Percentiles rank a stretch among this genome's conserved stretches.
Conservation (phyloP, 495 filamentous ascomycete genomes). For the Podospora appendiculata region DNA sequence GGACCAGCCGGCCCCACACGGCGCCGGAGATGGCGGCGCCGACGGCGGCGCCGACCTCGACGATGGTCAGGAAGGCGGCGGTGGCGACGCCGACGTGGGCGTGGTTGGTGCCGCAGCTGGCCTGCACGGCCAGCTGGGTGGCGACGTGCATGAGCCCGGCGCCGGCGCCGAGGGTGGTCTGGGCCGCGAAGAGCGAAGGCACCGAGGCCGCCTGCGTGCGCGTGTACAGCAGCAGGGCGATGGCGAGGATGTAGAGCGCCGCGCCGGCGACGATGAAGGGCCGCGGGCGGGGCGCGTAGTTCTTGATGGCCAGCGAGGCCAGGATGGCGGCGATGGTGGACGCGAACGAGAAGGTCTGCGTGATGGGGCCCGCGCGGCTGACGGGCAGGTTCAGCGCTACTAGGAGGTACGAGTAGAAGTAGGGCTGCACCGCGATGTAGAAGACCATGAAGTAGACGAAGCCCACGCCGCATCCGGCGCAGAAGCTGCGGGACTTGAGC, state of each 20-base stretch:
- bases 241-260: constrained; percentile 51
- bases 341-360: constrained; percentile 43
- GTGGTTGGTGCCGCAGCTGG: constrained; percentile 35
- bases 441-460: constrained; percentile 53
- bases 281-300: constrained; percentile 33
- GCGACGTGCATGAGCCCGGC: constrained; percentile 49
- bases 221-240: constrained; percentile 60
- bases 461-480: constrained; percentile 51
- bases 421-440: constrained; percentile 52
- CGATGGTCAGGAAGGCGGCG: constrained; percentile 49
- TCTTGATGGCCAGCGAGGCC: constrained; percentile 47
- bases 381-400: constrained; percentile 55
- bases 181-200: constrained; percentile 55
- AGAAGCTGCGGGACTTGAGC: constrained; percentile 52
- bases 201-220: constrained; percentile 42
- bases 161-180: constrained; percentile 62
- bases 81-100: constrained; percentile 55
- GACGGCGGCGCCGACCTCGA: constrained; percentile 53
- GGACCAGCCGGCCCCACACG: constrained; percentile 55
- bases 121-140: constrained; percentile 55
- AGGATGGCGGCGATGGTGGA: constrained; percentile 44
- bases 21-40: constrained; percentile 53
- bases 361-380: constrained; percentile 44
- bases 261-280: constrained; percentile 42
- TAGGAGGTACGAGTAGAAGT: constrained; percentile 56